Evolutionary conservation across 257 asterid species (phyloP).

Genomic region (Agastache rugosa): DNA sequence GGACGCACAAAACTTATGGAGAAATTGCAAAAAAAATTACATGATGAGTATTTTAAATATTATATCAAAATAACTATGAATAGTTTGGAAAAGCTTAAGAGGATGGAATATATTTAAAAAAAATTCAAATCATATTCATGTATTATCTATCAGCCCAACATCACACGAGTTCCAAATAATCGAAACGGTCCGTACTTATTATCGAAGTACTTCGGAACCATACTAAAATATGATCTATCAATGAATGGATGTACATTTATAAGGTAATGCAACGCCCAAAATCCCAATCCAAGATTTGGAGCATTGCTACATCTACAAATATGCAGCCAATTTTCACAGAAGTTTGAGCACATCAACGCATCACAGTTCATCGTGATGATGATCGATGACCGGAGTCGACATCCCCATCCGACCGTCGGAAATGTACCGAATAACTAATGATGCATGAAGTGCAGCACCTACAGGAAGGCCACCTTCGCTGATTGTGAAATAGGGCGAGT

Average conservation of each 20-base stretch:
- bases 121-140: too few species aligned
- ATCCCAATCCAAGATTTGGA: constrained; percentile 7
- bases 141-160: too few species aligned
- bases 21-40: too few species aligned
- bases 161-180: neutral
- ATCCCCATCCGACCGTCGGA: constrained; percentile 40
- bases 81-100: too few species aligned
- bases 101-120: too few species aligned
- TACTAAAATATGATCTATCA: neutral
- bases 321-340: neutral
- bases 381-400: constrained; percentile 30
- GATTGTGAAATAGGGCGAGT: constrained; percentile 72
- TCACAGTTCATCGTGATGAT: constrained; percentile 66
- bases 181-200: neutral
- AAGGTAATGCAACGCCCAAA: too few species aligned
- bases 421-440: constrained; percentile 70
- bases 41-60: too few species aligned
- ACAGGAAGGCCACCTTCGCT: constrained; percentile 76
- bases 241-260: neutral
- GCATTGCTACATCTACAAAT: neutral
- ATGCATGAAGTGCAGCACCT: constrained; percentile 97
- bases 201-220: neutral
- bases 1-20: too few species aligned
- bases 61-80: too few species aligned
- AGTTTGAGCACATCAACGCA: neutral